Evolutionary conservation across 2,329 filamentous ascomycete species (phyloP), one percentile per base, ranked within the genome.

Genomic region (Pyrenophora graminea): DNA sequence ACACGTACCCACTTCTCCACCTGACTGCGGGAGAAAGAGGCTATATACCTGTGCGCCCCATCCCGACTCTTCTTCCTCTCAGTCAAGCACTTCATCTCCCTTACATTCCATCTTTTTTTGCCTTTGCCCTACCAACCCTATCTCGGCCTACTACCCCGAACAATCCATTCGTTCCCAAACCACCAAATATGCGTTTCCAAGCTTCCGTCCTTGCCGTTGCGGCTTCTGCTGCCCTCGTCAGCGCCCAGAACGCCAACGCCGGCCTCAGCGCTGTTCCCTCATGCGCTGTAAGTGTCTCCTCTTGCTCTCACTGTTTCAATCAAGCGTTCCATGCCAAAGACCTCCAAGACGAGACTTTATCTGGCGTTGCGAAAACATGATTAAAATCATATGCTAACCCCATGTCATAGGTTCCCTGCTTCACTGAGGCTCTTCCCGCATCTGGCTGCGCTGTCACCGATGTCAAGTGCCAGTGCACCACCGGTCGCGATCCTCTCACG

Each of bases 401-500:
- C 8, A 7, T 13, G 2, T 15, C 7, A 34, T 33, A 80, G 77
- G 63, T 77, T 33, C 53, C 73, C 46, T 85, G 81, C 72, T 73
- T 83, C 62, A 62, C 70, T 39, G 63, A 71, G 18, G 79, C 80
- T 56, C 74, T 82, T 62, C 66, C 69, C 15, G 66, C 70, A n/a
- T 77, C 77, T 17, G 75, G 77, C 62, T 85, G 82, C 67, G 58
- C 51, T 12, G 51, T 76, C 50, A 74, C 69, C 38, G 80, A 85
- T 67, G 63, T 72, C 37, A 68, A 64, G 43, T 85, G 82, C 75
- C 79, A 81, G 62, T 84, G 82, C 74, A 80, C 73, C 3, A 74
- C 69, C 7, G 74, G 73, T 33, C 62, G 62, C 13, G 51, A 66
- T 18, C 62, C 58, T 30, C 74, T 79, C 58, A 62, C 62, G 25